Evolutionary conservation across 2,329 filamentous ascomycete genomes (phyloP).

Genomic region (Fusarium sp.): DNA sequence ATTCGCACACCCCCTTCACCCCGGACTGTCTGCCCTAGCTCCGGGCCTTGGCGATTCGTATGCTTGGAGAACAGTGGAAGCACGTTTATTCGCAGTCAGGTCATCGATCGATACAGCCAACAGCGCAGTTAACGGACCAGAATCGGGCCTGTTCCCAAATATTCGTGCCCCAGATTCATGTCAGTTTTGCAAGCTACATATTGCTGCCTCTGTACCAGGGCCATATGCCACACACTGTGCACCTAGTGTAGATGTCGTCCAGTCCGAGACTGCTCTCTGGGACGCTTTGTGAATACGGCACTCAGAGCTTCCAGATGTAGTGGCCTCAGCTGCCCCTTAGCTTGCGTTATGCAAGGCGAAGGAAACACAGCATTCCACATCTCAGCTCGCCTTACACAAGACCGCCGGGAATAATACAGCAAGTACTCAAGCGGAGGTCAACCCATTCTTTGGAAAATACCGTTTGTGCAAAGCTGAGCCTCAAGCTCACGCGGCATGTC

Average conservation of each 20-base stretch:
- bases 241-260: not conserved
- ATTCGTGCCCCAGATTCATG: constrained; percentile 23
- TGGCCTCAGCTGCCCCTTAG: constrained; percentile 11
- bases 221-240: not conserved
- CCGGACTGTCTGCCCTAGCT: constrained; percentile 26
- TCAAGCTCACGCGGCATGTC: constrained; percentile 16
- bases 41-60: constrained; percentile 26
- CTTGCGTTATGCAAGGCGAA: constrained; percentile 18
- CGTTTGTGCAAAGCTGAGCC: constrained; percentile 7
- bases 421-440: not conserved
- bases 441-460: not conserved
- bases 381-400: constrained; percentile 9
- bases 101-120: constrained; percentile 27
- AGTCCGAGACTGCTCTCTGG: not conserved
- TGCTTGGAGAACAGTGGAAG: constrained; percentile 20
- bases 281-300: not conserved
- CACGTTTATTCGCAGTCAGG: constrained; percentile 4
- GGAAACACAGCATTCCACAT: not conserved
- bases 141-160: not conserved
- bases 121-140: not conserved
- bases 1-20: constrained; percentile 25
- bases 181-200: constrained; percentile 1
- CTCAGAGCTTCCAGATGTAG: not conserved
- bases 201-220: not conserved
- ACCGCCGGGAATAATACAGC: constrained; percentile 17